Evolutionary conservation across 495 filamentous ascomycete genomes (phyloP).

Genomic region (Penicillium malachiteum): DNA sequence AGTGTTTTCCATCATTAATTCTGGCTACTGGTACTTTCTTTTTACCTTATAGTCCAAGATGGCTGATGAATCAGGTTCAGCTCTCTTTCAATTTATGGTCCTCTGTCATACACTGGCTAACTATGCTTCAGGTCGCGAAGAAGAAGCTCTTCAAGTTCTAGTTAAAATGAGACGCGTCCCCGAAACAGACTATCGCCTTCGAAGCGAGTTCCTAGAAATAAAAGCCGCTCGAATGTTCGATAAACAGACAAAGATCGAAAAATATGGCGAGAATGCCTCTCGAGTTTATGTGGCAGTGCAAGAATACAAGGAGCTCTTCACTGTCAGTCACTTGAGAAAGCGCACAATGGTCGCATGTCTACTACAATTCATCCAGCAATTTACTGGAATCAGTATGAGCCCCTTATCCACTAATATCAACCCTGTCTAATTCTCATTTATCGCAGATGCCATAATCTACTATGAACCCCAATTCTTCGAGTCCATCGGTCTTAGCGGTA

Average conservation of each 20-base stretch:
- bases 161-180: conserved; percentile 58
- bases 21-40: conserved; percentile 63
- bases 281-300: neutral
- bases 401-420: too few species aligned
- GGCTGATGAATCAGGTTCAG: conserved; percentile 59
- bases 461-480: conserved; percentile 61
- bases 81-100: neutral
- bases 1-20: conserved; percentile 54
- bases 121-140: conserved; percentile 43
- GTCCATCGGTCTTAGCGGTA: conserved; percentile 48
- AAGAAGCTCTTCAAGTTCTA: conserved; percentile 61
- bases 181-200: conserved; percentile 57
- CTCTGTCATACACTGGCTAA: neutral
- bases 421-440: too few species aligned
- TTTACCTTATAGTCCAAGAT: conserved; percentile 68
- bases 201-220: conserved; percentile 76
- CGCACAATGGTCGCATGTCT: conserved; percentile 1
- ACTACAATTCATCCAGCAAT: conserved; percentile 13
- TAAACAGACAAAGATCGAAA: conserved; percentile 61
- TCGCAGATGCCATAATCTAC: conserved; percentile 48
- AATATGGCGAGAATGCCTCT: conserved; percentile 59
- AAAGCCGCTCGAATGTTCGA: conserved; percentile 71
- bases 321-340: neutral
- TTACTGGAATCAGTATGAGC: conserved; percentile 10
- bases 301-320: conserved; percentile 32